Evolutionary conservation across 352 stramenopile genomes (phyloP), one percentile per base, ranked within the genome.

Genomic region (Phytophthora tubulina): DNA sequence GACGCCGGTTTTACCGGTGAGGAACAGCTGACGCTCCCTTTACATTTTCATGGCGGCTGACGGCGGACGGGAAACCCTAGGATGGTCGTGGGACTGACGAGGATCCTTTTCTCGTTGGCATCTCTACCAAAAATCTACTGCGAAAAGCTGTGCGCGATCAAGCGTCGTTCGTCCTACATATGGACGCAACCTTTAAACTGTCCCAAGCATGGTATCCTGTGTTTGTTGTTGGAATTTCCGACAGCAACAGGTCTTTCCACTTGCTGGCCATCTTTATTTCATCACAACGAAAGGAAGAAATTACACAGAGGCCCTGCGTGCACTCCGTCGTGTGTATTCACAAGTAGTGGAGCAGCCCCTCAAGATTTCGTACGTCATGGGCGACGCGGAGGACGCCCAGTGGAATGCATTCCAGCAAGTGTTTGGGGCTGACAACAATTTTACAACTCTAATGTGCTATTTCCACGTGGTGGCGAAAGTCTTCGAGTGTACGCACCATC

Each of bases 101-200:
- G 6, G 33, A 57, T 7, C 32, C 32, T 4, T 54, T 54, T 38
- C 6, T 54, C 17, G 9, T 54, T 6, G 32, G 33, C 8, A 45
- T 57, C 32, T 30, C 50, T 44, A 30, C 30, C 4, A 41, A 55
- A 17, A 21, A 30, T 4, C 31, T 55, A 45, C 33, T 57, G 32
- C 13, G 14, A 15, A 33, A 45, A 45, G 32, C 32, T 30, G 33
- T 14, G 3, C 30, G 50, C 7, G 50, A 57, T 15, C 50, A 14
- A 45, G 50, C 15, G 0, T 45, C 50, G 32, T 57, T 32, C 6
- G 15, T 45, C 6, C 50, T 45, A 6, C 49, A 76, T 38, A 35
- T 74, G 3, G 52, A 74, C 30, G 64, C 61, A 1, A 80, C 60
- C 0, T 75, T 62, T 52, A 77, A 80, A 61, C 15, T 67, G 2